phyloP scores from a whole-genome alignment of 495 filamentous ascomycete species.

The Trichoderma gamsii region DNA sequence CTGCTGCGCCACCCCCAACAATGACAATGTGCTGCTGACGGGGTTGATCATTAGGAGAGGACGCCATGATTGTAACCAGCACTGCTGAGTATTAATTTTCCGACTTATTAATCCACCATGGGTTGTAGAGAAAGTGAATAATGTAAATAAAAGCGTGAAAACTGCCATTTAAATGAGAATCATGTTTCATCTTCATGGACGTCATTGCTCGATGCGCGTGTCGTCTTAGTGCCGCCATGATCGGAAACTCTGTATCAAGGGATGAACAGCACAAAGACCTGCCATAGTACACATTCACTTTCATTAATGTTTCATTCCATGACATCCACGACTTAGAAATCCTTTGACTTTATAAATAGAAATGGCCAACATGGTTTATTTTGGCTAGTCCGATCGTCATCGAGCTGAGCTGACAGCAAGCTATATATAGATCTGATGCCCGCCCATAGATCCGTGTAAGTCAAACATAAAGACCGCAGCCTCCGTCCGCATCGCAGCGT shows the following conservation, averaged over 20 bases:
- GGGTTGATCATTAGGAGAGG: too few species aligned
- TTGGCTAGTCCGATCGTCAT: too few species aligned
- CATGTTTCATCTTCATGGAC: not conserved
- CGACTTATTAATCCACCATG: too few species aligned
- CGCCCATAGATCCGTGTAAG: not conserved
- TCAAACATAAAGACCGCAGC: not conserved
- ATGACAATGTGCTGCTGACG: constrained; percentile 43
- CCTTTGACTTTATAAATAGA: too few species aligned
- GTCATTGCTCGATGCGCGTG: constrained; percentile 7
- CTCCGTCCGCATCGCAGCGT: not conserved
- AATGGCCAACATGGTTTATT: too few species aligned
- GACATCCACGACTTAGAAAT: too few species aligned
- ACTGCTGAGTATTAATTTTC: too few species aligned
- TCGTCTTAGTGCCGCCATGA: constrained; percentile 11
- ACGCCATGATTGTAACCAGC: too few species aligned
- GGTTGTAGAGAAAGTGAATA: too few species aligned
- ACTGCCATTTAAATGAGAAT: not conserved
- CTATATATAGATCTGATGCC: too few species aligned
- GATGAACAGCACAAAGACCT: not conserved
- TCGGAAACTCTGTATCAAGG: constrained; percentile 1
- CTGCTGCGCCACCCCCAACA: constrained; percentile 52
- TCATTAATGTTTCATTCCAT: not conserved
- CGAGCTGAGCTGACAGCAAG: too few species aligned
- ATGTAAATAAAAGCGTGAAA: not conserved
- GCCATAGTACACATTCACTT: not conserved